Base-by-base conservation (phyloP, 306 rosid genomes). In the Rubus parviflorus region DNA sequence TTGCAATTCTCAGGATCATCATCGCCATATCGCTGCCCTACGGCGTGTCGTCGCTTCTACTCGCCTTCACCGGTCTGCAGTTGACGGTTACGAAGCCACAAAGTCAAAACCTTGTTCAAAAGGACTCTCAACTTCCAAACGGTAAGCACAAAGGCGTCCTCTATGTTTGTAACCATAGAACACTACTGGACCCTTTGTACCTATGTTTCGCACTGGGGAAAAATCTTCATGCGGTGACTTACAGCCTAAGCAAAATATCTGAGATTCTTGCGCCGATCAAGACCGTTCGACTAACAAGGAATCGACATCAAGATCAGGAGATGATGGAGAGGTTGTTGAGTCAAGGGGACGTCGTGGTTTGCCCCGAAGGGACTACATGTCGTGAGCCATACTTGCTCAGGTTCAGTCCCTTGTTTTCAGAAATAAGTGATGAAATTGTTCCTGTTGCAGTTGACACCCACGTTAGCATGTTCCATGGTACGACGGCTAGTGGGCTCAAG, bases 341-440 rank as follows among this genome's bases (percentile, higher is more conserved):
- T 0, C 68, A 90, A 77, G 98, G 93, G 7, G 94, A 90, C 71
- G 17, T 94, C 4, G 88, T 87, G 10, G 91, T 94, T 45, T 92
- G 98, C 70, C 96, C 98, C 0, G 98, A 94, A 17, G 98, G 98
- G 67, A 94, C 98, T 74, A 94, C 98, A 0, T 94, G 98, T 53
- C 85, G 98, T 48, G 98, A 94, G n/a, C 86, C 93, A 0, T 94
- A 90, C 81, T 89, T 94, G 45, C 81, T 94, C 16, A 75, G 98
- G 82, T 94, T 92, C 53, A 94, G 98, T 58, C 93, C 98, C 8
- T 46, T 92, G 47, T 94, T 92, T 38, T 68, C 97, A 0, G 98
- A 94, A 45, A 74, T 94, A 77, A 64, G 88, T 3, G 75, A 85
- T 0, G 81, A 79, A 3, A 89, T 94, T 0, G 62, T 81, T 0